Evolutionary conservation across 345 rosid genomes (phyloP).

Genomic region (Trapa bicornis): DNA sequence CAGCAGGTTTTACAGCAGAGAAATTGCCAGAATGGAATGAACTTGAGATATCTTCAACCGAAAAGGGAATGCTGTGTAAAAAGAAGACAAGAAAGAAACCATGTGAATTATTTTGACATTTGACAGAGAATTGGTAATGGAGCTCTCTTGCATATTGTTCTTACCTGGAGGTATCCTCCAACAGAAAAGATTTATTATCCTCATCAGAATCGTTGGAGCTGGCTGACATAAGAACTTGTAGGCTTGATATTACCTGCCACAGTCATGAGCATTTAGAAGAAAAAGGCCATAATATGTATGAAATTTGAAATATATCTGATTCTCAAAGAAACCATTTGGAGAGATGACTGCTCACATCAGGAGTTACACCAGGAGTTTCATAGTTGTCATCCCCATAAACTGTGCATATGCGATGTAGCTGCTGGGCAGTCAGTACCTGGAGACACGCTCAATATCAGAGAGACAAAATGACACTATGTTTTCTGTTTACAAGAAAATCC

Average conservation of each 20-base stretch:
- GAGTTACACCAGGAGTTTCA: slow-evolving; percentile 43
- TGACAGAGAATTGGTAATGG: no score
- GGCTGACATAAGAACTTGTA: slow-evolving; percentile 52
- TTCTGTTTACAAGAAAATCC: not conserved
- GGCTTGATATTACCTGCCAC: slow-evolving; percentile 66
- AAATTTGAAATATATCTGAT: not conserved
- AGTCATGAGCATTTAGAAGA: not conserved
- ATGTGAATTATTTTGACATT: not conserved
- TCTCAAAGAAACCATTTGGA: no score
- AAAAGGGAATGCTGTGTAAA: slow-evolving; percentile 66
- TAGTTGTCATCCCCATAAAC: slow-evolving; percentile 57
- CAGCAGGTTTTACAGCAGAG: slow-evolving; percentile 43
- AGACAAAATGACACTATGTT: not conserved
- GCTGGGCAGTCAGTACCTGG: slow-evolving; percentile 70
- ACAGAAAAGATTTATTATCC: slow-evolving; percentile 43
- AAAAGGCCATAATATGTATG: not conserved
- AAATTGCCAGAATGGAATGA: slow-evolving; percentile 49
- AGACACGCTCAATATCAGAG: slow-evolving; percentile 6
- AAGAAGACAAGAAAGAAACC: not conserved
- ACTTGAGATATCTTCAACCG: slow-evolving; percentile 52
- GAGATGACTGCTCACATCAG: slow-evolving; percentile 33
- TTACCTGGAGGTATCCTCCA: slow-evolving; percentile 77
- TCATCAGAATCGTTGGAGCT: slow-evolving; percentile 43
- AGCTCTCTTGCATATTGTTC: not conserved
- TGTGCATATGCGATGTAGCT: slow-evolving; percentile 68